phyloP scores from a whole-genome alignment of 2,329 filamentous ascomycete genomes.

The Zopfia rhizophila region DNA sequence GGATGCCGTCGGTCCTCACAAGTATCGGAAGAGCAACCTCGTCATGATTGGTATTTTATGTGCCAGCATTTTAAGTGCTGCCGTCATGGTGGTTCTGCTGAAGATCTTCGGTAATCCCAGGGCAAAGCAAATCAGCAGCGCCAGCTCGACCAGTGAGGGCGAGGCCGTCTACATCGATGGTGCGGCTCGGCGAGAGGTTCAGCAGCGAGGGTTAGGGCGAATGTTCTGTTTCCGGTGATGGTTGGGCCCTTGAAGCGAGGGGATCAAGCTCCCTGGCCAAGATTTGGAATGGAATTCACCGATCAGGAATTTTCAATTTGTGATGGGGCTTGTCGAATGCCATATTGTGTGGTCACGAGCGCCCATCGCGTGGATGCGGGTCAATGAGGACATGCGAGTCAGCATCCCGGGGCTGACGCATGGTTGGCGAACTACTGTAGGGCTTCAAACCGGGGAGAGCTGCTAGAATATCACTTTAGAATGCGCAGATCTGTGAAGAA shows the following conservation, averaged over 20 bases:
- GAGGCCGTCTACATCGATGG: constrained; percentile 63
- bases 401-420: constrained; percentile 39
- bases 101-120: constrained; percentile 50
- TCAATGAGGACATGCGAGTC: constrained; percentile 36
- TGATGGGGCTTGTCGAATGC: constrained; percentile 16
- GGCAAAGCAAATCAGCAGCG: constrained; percentile 50
- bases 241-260: constrained; percentile 1
- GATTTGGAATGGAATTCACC: constrained; percentile 9
- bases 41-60: constrained; percentile 88
- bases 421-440: constrained; percentile 19
- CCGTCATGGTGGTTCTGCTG: constrained; percentile 74
- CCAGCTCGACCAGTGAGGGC: constrained; percentile 54
- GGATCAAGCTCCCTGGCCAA: constrained; percentile 12
- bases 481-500: too few species aligned
- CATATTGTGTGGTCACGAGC: constrained; percentile 34
- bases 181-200: constrained; percentile 53
- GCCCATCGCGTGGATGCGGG: constrained; percentile 29
- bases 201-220: constrained; percentile 53
- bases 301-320: constrained; percentile 17
- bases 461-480: neutral
- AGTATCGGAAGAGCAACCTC: constrained; percentile 85
- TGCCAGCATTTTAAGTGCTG: constrained; percentile 77
- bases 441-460: constrained; percentile 8
- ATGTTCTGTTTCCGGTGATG: constrained; percentile 40
- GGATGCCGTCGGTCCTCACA: constrained; percentile 73